A percentile compares a stretch with the other conserved stretches of the same genome.
phyloP scores from a whole-genome alignment of 495 filamentous ascomycete species.

The Chaetomium tenue region DNA sequence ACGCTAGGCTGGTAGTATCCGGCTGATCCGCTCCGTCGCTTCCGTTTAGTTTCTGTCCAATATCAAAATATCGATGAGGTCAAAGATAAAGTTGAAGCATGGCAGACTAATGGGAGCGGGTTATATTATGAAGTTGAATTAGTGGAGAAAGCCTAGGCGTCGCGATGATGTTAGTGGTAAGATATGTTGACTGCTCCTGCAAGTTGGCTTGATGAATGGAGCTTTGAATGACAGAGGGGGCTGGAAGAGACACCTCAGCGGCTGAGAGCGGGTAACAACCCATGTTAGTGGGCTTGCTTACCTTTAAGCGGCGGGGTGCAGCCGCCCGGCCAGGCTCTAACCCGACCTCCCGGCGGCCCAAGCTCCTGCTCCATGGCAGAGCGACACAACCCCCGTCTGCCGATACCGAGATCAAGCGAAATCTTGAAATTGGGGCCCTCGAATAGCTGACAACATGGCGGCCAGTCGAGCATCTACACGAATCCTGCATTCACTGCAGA shows the following conservation, averaged over 20 bases:
- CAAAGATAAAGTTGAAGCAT: not conserved
- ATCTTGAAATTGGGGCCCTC: not conserved
- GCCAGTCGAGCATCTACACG: not conserved
- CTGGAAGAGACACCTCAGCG: not conserved
- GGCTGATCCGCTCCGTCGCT: not conserved
- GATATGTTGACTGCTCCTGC: not conserved
- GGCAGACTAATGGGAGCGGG: not conserved
- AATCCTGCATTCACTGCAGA: conserved; percentile 14
- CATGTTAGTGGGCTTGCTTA: not conserved
- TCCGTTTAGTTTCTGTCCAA: not conserved
- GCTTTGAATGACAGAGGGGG: conserved; percentile 1
- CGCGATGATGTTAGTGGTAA: not conserved
- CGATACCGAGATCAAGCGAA: not conserved
- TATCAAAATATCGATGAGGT: not conserved
- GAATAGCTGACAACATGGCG: conserved; percentile 11
- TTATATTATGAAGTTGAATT: not conserved
- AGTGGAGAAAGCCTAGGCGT: not conserved
- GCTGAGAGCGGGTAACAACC: not conserved
- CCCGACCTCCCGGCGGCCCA: conserved; percentile 3
- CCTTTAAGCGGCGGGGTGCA: conserved; percentile 6
- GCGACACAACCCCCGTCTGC: not conserved
- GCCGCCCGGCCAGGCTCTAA: conserved; percentile 6
- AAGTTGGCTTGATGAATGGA: conserved; percentile 16
- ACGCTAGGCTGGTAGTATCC: not conserved
- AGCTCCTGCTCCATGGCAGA: not conserved